Percentiles rank a stretch among this genome's conserved stretches.
These are phyloP conservation scores for Saussurea involucrata DNA, from an alignment of 129 eudicot genomes.

Conservation along the genomic window DNA sequence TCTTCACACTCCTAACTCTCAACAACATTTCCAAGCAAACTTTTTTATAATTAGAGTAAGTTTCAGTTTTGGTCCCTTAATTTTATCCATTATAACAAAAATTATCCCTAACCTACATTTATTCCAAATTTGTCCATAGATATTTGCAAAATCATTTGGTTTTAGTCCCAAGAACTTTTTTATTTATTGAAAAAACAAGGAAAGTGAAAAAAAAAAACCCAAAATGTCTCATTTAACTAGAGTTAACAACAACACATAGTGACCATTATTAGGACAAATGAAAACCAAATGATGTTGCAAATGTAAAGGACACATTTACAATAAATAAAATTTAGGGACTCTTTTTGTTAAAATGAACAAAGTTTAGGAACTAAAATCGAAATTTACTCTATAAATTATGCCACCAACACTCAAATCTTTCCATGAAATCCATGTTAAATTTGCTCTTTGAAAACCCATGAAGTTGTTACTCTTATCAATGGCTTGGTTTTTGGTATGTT, in stretches of 20 bases:
- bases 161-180: not conserved
- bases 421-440: slow-evolving; percentile 24
- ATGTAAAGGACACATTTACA: not conserved
- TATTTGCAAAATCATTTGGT: not conserved
- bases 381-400: slow-evolving; percentile 8
- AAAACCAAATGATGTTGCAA: not conserved
- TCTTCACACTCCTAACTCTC: slow-evolving; percentile 28
- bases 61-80: not conserved
- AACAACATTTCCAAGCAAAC: slow-evolving; percentile 16
- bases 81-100: not conserved
- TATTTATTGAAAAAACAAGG: not conserved
- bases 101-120: not conserved
- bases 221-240: not conserved
- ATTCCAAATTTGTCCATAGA: not conserved
- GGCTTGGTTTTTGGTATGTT: slow-evolving; percentile 31
- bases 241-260: not conserved
- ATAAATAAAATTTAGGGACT: not conserved
- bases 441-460: slow-evolving; percentile 29
- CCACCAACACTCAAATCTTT: slow-evolving; percentile 27
- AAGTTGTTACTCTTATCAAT: slow-evolving; percentile 26
- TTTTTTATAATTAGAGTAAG: not conserved
- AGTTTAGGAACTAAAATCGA: not conserved
- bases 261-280: not conserved
- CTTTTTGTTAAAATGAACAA: not conserved
- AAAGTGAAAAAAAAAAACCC: not conserved